These are phyloP conservation scores for Mycena metata DNA, from an alignment of 768 basidiomycete species.

Conservation along the genomic window DNA sequence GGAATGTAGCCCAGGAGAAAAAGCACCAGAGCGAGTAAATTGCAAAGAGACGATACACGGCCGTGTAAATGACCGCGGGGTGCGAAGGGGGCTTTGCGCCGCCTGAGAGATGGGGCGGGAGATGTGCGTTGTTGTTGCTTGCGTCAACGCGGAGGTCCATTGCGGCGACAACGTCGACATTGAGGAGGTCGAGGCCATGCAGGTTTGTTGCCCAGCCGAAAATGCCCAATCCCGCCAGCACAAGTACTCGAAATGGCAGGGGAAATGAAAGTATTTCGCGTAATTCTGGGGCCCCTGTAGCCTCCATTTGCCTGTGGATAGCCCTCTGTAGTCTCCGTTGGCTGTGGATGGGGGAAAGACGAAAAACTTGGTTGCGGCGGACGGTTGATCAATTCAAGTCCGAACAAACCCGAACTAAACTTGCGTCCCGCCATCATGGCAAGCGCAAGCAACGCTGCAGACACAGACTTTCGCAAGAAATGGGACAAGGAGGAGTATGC, in stretches of 20 bases:
- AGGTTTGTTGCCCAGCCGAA: constrained; percentile 95
- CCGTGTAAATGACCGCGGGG: constrained; percentile 62
- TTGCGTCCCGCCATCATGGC: constrained; percentile 40
- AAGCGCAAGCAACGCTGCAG: constrained; percentile 62
- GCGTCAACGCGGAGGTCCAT: constrained; percentile 72
- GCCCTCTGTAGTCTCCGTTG: too few species aligned
- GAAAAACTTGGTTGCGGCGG: too few species aligned
- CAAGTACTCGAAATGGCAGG: constrained; percentile 92
- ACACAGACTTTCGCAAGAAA: constrained; percentile 87
- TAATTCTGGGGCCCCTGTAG: too few species aligned
- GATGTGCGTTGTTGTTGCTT: constrained; percentile 42
- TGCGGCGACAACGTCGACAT: constrained; percentile 79
- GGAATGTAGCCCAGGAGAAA: constrained; percentile 78
- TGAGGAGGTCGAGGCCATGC: constrained; percentile 81
- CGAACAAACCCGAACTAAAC: not conserved
- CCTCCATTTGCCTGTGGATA: too few species aligned
- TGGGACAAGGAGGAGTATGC: constrained; percentile 97
- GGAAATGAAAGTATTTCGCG: constrained; percentile 81
- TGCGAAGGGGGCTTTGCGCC: constrained; percentile 52
- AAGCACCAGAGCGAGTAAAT: constrained; percentile 74
- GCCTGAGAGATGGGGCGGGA: constrained; percentile 45
- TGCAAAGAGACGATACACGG: constrained; percentile 77
- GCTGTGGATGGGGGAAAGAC: too few species aligned
- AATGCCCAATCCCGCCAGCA: constrained; percentile 82
- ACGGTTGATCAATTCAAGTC: too few species aligned